phyloP scores from a whole-genome alignment of 2,329 filamentous ascomycete species.

The Fusarium veterinarium region DNA sequence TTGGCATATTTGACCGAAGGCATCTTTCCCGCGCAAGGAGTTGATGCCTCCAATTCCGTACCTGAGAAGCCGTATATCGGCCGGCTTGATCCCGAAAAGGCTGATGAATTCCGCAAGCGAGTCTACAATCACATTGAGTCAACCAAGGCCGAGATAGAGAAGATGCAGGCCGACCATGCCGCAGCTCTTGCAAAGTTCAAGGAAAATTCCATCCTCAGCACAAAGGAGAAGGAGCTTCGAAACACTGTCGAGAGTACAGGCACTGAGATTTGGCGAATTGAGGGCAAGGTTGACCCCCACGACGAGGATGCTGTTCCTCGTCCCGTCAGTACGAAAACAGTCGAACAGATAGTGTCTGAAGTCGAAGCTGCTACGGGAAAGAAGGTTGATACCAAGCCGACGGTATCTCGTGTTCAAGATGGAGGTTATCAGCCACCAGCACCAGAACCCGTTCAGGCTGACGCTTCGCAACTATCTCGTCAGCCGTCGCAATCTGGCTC shows the following conservation, averaged over 20 bases:
- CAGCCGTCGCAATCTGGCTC: slow-evolving; percentile 67
- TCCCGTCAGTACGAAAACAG: slow-evolving; percentile 59
- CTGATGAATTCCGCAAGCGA: slow-evolving; percentile 85
- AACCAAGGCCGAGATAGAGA: slow-evolving; percentile 84
- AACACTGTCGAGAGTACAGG: slow-evolving; percentile 70
- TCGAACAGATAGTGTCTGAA: slow-evolving; percentile 80
- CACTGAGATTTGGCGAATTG: slow-evolving; percentile 71
- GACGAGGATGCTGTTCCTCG: slow-evolving; percentile 58
- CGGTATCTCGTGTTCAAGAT: slow-evolving; percentile 78
- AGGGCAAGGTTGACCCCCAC: slow-evolving; percentile 63
- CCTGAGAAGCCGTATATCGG: slow-evolving; percentile 69
- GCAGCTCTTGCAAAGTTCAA: slow-evolving; percentile 80
- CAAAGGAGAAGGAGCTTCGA: slow-evolving; percentile 81
- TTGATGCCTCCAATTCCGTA: slow-evolving; percentile 58
- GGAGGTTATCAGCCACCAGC: slow-evolving; percentile 77
- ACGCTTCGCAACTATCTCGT: slow-evolving; percentile 58
- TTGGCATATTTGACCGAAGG: slow-evolving; percentile 84
- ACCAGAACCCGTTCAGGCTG: slow-evolving; percentile 56
- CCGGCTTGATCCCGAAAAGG: slow-evolving; percentile 78
- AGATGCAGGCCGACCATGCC: slow-evolving; percentile 83
- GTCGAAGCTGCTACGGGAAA: slow-evolving; percentile 79
- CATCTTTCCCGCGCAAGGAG: slow-evolving; percentile 77
- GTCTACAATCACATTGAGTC: slow-evolving; percentile 78
- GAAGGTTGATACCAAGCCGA: slow-evolving; percentile 71
- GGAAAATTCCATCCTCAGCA: slow-evolving; percentile 74